Evolutionary conservation across 371 early-diverging fungal genomes (phyloP).

Genomic region (Mucor velutinosus): DNA sequence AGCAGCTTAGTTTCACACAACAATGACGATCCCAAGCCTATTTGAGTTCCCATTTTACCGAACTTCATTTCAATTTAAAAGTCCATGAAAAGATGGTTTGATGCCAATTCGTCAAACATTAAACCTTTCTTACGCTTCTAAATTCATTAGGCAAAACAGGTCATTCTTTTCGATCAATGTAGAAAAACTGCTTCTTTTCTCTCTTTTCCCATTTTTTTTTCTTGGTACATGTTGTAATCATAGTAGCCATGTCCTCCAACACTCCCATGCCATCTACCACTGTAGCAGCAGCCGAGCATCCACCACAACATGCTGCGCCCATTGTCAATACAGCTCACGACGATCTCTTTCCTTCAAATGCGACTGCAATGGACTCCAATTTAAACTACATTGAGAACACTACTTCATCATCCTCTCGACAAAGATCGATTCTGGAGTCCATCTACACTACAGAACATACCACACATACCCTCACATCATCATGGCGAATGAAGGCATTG

Average conservation of each 20-base stretch:
- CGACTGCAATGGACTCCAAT: constrained; percentile 2
- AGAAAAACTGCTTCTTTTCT: neutral
- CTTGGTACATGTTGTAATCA: neutral
- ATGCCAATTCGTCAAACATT: neutral
- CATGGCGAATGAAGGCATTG: constrained; percentile 24
- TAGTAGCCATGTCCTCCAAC: neutral
- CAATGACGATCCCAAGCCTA: neutral
- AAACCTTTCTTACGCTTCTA: neutral
- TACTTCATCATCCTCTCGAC: neutral
- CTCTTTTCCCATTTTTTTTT: neutral
- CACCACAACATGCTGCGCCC: too few species aligned
- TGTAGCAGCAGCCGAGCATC: too few species aligned
- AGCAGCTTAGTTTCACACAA: too few species aligned
- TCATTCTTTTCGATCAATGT: neutral
- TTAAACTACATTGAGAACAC: neutral
- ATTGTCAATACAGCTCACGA: neutral
- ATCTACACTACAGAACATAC: constrained; percentile 5
- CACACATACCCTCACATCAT: neutral
- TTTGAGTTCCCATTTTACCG: constrained; percentile 7
- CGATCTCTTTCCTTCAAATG: constrained; percentile 4
- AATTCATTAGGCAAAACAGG: neutral
- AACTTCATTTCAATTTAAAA: neutral
- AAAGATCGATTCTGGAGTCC: constrained; percentile 4
- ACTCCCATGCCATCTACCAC: neutral
- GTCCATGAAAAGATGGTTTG: neutral